Percentiles rank a stretch among this genome's conserved stretches.
These are phyloP conservation scores for Hypoxylon subgilvum DNA, from an alignment of 495 filamentous ascomycete species.

Conservation along the genomic window DNA sequence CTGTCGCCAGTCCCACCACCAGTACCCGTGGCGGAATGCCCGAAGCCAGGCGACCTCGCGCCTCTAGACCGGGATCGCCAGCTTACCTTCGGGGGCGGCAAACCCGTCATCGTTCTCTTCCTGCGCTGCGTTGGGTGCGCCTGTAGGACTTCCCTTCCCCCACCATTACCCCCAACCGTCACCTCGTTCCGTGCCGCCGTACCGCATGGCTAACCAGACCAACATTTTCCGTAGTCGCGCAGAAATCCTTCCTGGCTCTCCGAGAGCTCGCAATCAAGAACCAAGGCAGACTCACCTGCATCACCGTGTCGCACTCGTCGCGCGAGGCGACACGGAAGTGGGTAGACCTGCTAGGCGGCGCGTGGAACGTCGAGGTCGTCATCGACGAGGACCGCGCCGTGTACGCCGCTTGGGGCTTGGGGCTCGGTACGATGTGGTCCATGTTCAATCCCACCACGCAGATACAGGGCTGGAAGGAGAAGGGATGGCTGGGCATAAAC, in stretches of 20 bases:
- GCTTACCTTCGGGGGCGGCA: slow-evolving; percentile 46
- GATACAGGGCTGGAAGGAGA: slow-evolving; percentile 51
- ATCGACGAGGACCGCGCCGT: slow-evolving; percentile 59
- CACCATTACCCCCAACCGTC: not conserved
- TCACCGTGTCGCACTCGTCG: slow-evolving; percentile 62
- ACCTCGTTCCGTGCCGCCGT: not conserved
- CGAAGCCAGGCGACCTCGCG: slow-evolving; percentile 53
- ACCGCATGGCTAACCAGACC: slow-evolving; percentile 19
- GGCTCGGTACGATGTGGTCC: slow-evolving; percentile 55
- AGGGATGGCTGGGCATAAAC: slow-evolving; percentile 50
- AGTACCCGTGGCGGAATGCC: slow-evolving; percentile 49
- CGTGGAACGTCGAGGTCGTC: slow-evolving; percentile 54
- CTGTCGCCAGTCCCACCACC: slow-evolving; percentile 53
- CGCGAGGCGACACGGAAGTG: slow-evolving; percentile 54
- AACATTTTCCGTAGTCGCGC: slow-evolving; percentile 51
- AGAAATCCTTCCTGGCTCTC: slow-evolving; percentile 60
- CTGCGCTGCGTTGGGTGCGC: slow-evolving; percentile 64
- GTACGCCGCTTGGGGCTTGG: slow-evolving; percentile 62
- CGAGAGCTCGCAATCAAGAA: slow-evolving; percentile 52
- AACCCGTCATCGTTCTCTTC: slow-evolving; percentile 56
- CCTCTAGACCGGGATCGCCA: slow-evolving; percentile 54
- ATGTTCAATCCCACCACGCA: slow-evolving; percentile 55
- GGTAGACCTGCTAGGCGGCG: slow-evolving; percentile 56
- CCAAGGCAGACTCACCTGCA: slow-evolving; percentile 51
- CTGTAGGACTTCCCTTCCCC: slow-evolving; percentile 41